Evolutionary conservation across 164 flowering plant species (phyloP).

Genomic region (Magnolia kwangsiensis): DNA sequence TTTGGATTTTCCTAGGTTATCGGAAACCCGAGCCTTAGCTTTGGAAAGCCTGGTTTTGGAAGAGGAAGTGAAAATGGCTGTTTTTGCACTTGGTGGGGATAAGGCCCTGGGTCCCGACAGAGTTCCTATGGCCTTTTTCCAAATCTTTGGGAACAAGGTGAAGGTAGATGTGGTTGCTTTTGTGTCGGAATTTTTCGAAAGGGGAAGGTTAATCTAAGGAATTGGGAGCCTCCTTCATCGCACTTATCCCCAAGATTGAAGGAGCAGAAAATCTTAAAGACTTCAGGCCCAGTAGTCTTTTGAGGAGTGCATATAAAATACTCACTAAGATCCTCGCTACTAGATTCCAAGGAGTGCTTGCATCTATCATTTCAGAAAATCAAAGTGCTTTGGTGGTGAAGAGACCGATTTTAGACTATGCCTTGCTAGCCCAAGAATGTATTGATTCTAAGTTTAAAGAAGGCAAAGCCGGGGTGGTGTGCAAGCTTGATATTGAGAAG

Average conservation of each 20-base stretch:
- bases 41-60: too few relatives aligned
- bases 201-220: background rate
- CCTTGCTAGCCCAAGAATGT: background rate
- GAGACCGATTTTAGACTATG: background rate
- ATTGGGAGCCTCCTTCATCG: conserved; percentile 1
- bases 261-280: background rate
- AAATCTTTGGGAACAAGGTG: too few relatives aligned
- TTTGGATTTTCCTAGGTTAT: too few relatives aligned
- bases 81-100: too few relatives aligned
- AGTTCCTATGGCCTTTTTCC: too few relatives aligned
- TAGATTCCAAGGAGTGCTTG: background rate
- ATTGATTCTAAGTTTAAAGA: background rate
- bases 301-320: background rate
- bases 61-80: too few relatives aligned
- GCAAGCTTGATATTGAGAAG: background rate
- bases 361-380: background rate
- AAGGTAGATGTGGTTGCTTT: background rate
- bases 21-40: too few relatives aligned
- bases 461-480: background rate
- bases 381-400: too few relatives aligned
- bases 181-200: background rate
- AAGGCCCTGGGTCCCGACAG: too few relatives aligned
- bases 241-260: background rate
- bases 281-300: background rate
- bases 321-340: background rate